Evolutionary conservation across 345 rosid species (phyloP).

Genomic region (Rhizophora mangle): DNA sequence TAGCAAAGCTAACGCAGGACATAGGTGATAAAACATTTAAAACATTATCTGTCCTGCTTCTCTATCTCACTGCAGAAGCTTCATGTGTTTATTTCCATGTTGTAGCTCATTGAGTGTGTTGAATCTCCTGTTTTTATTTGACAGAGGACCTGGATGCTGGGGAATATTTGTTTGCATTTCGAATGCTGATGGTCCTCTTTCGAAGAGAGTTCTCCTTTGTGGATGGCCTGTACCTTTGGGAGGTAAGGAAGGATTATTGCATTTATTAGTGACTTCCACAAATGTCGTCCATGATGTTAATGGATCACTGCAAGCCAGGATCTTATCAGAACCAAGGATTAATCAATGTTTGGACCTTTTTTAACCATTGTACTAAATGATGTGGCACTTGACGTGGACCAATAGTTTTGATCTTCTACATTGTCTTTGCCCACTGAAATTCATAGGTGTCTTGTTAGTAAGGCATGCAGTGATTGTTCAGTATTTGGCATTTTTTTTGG

Average conservation of each 20-base stretch:
- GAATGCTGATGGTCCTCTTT: constrained; percentile 96
- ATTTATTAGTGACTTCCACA: neutral
- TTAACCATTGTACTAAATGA: too few species aligned
- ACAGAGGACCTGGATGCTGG: constrained; percentile 93
- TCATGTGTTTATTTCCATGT: constrained; percentile 1
- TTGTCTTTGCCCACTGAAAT: too few species aligned
- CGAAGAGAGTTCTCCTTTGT: constrained; percentile 91
- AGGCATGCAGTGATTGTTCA: too few species aligned
- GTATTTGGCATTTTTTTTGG: neutral
- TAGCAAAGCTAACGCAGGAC: neutral
- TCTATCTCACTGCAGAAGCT: neutral
- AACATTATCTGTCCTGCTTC: too few species aligned
- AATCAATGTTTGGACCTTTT: too few species aligned
- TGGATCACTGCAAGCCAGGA: constrained; percentile 1
- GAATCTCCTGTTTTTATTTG: constrained; percentile 15
- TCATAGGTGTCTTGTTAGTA: too few species aligned
- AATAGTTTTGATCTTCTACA: too few species aligned
- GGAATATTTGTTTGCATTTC: constrained; percentile 85
- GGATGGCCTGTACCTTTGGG: constrained; percentile 90
- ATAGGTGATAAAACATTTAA: neutral
- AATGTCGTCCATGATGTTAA: neutral
- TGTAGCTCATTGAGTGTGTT: neutral
- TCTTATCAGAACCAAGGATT: constrained; percentile 3
- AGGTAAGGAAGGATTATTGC: constrained; percentile 49
- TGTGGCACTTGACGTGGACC: too few species aligned